Percentiles rank a stretch among this genome's conserved stretches.
These are phyloP conservation scores for Penicillium capsulatum DNA, from an alignment of 2,329 filamentous ascomycete species.

Conservation along the genomic window DNA sequence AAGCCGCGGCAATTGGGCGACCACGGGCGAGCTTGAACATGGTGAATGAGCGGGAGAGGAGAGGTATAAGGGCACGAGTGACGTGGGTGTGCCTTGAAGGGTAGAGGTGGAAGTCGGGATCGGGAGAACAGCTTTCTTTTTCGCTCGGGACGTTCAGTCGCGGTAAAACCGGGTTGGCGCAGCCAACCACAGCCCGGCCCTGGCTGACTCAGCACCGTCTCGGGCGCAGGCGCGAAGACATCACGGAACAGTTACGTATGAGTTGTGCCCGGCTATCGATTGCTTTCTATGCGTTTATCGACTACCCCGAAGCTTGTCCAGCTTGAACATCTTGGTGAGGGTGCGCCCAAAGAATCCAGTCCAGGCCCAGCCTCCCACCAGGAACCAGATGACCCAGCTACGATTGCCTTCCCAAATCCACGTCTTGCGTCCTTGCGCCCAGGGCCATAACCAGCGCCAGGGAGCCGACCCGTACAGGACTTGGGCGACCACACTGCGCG, in stretches of 20 bases:
- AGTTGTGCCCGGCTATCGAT: too few species aligned
- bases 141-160: conserved; percentile 28
- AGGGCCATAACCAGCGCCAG: conserved; percentile 51
- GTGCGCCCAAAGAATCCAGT: conserved; percentile 37
- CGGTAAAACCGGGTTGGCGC: conserved; percentile 25
- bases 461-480: conserved; percentile 46
- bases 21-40: conserved; percentile 90
- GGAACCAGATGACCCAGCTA: conserved; percentile 50
- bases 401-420: conserved; percentile 51
- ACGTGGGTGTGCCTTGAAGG: conserved; percentile 15
- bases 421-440: conserved; percentile 34
- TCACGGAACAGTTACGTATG: conserved; percentile 21
- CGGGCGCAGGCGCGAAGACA: conserved; percentile 29
- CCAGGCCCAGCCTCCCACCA: conserved; percentile 47
- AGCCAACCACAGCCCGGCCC: conserved; percentile 28
- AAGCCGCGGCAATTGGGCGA: conserved; percentile 72
- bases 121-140: conserved; percentile 37
- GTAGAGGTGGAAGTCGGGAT: conserved; percentile 14
- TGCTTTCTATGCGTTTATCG: too few species aligned
- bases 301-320: conserved; percentile 34
- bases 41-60: conserved; percentile 33
- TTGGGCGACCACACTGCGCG: conserved; percentile 52
- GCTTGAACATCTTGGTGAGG: conserved; percentile 51
- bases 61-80: conserved; percentile 13
- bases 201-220: conserved; percentile 26